Conservation (phyloP, 352 stramenopile genomes). For the Blastocystis sp. region DNA sequence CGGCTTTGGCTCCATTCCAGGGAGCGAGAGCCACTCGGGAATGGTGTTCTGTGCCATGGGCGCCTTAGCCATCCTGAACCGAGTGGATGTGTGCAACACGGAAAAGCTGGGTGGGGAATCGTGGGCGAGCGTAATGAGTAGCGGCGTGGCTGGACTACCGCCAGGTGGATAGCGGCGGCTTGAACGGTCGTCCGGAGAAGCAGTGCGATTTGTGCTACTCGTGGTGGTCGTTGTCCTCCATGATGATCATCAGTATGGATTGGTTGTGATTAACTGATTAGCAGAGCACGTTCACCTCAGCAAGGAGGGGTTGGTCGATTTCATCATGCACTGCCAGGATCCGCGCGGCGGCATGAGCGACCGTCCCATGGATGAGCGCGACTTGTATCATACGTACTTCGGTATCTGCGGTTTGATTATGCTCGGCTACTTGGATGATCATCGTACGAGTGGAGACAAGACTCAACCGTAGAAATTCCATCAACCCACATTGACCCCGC, state of each 20-base stretch:
- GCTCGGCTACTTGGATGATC: conserved; percentile 86
- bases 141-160: conserved; percentile 95
- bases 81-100: conserved; percentile 78
- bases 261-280: background rate
- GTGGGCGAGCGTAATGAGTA: conserved; percentile 81
- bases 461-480: conserved; percentile 3
- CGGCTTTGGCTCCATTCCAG: conserved; percentile 83
- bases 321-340: conserved; percentile 93
- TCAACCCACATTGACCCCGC: conserved; percentile 86
- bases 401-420: conserved; percentile 91
- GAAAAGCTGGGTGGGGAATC: conserved; percentile 73
- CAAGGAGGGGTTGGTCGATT: conserved; percentile 87
- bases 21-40: conserved; percentile 94
- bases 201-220: conserved; percentile 99
- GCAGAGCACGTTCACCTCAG: conserved; percentile 84
- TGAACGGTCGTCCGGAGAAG: conserved; percentile 98
- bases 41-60: conserved; percentile 96
- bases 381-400: conserved; percentile 99
- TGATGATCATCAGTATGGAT: conserved; percentile 87
- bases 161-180: conserved; percentile 91
- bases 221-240: conserved; percentile 97
- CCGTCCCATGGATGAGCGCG: conserved; percentile 90
- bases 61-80: conserved; percentile 87
- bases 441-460: conserved; percentile 66
- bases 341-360: conserved; percentile 97